Evolutionary conservation across 805 yeast species (phyloP).

Genomic region (Yamadazyma nakazawae): DNA sequence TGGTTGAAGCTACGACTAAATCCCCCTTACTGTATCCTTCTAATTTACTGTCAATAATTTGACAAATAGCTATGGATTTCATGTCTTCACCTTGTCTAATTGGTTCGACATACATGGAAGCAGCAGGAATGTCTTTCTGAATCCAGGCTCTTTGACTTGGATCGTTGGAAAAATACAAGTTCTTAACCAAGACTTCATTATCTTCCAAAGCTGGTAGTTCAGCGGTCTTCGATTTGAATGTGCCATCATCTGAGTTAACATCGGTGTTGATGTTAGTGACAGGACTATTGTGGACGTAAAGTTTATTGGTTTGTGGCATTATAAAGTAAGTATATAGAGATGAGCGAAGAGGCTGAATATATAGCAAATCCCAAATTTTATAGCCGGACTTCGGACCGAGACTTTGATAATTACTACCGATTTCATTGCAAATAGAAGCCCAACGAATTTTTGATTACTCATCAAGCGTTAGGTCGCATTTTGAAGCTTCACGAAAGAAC

Average conservation of each 20-base stretch:
- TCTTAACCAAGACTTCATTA: conserved; percentile 26
- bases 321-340: background rate
- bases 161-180: conserved; percentile 31
- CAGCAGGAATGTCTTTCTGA: conserved; percentile 23
- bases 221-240: conserved; percentile 23
- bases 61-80: conserved; percentile 21
- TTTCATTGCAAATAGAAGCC: no score
- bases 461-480: no score
- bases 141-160: conserved; percentile 39
- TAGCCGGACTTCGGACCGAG: no score
- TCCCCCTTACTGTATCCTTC: conserved; percentile 24
- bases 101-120: conserved; percentile 22
- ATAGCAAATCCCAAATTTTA: no score
- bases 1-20: conserved; percentile 16
- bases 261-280: conserved; percentile 16
- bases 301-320: background rate
- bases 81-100: conserved; percentile 21
- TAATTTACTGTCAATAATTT: conserved; percentile 24
- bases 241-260: conserved; percentile 23
- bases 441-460: no score
- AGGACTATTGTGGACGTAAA: conserved; percentile 22
- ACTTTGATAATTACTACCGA: no score
- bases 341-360: no score
- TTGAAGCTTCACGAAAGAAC: no score
- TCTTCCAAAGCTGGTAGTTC: conserved; percentile 9